A percentile compares a stretch with the other conserved stretches of the same genome.
These are phyloP conservation scores for Prunus armeniaca DNA, from an alignment of 306 rosid genomes.

Conservation along the genomic window DNA sequence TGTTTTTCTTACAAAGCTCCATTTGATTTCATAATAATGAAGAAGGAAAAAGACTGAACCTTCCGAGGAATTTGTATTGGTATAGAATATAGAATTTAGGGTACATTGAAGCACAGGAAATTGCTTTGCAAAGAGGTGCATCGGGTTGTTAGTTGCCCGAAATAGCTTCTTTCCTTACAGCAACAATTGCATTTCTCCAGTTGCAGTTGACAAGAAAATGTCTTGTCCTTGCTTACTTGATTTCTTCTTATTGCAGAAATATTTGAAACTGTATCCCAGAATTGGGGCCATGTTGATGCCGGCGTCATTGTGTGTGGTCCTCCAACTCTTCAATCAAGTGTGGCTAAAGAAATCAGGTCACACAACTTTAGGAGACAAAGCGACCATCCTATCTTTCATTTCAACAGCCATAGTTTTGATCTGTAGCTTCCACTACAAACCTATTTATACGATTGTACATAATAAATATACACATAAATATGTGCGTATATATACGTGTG, in stretches of 20 bases:
- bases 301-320: conserved; percentile 95
- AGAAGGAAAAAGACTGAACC: too few species aligned
- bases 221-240: not conserved
- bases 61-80: too few species aligned
- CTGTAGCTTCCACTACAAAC: conserved; percentile 36
- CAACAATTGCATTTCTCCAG: too few species aligned
- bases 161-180: too few species aligned
- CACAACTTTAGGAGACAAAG: conserved; percentile 49
- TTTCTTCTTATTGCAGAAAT: conserved; percentile 48
- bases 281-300: conserved; percentile 65
- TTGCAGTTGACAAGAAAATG: too few species aligned
- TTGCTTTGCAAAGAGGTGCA: too few species aligned
- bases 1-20: too few species aligned
- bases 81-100: too few species aligned
- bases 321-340: conserved; percentile 72
- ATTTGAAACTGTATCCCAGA: conserved; percentile 48
- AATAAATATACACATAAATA: not conserved
- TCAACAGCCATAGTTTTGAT: conserved; percentile 88
- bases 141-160: too few species aligned
- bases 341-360: conserved; percentile 77
- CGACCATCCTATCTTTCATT: conserved; percentile 73
- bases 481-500: not conserved
- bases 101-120: too few species aligned
- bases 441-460: not conserved
- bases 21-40: too few species aligned